Conservation (phyloP, 176 grass and related monocot genomes). For the Raddia guianensis region DNA sequence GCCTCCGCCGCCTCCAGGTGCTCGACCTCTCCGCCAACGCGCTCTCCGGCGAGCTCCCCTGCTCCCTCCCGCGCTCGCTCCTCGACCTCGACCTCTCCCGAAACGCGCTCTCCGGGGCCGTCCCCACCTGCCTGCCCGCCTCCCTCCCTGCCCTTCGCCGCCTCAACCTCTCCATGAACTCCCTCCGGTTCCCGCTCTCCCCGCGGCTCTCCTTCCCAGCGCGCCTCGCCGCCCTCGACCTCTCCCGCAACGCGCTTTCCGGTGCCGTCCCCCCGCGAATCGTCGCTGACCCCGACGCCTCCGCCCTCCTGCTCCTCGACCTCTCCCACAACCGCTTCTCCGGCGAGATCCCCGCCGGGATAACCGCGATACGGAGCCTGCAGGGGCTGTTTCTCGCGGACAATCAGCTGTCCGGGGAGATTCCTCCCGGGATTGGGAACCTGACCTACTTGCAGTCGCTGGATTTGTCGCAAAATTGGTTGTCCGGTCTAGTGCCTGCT, state of each 20-base stretch:
- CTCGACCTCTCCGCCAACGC: constrained; percentile 59
- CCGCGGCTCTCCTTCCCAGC: constrained; percentile 79
- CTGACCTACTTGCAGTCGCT: constrained; percentile 90
- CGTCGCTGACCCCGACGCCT: constrained; percentile 63
- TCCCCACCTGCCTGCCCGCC: constrained; percentile 61
- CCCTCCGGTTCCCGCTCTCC: constrained; percentile 70
- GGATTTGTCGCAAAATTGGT: constrained; percentile 78
- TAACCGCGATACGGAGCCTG: constrained; percentile 74
- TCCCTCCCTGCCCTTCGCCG: constrained; percentile 51
- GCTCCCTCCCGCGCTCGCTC: constrained; percentile 64
- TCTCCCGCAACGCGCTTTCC: constrained; percentile 68
- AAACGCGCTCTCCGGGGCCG: constrained; percentile 73
- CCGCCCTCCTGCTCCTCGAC: constrained; percentile 61
- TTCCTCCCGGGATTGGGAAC: constrained; percentile 83
- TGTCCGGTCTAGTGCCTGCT: constrained; percentile 72
- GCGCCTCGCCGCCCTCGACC: constrained; percentile 69
- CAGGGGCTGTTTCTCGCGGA: constrained; percentile 79
- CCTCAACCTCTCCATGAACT: constrained; percentile 81
- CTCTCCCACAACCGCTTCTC: constrained; percentile 78
- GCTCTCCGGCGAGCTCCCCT: constrained; percentile 60
- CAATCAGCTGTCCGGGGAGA: constrained; percentile 73
- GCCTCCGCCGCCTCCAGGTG: constrained; percentile 46
- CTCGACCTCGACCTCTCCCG: constrained; percentile 57
- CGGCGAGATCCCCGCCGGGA: constrained; percentile 60
- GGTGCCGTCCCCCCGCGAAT: constrained; percentile 63